Percentiles rank a stretch among this genome's conserved stretches.
phyloP scores from a whole-genome alignment of 75 land plant species.

The Larix kaempferi region DNA sequence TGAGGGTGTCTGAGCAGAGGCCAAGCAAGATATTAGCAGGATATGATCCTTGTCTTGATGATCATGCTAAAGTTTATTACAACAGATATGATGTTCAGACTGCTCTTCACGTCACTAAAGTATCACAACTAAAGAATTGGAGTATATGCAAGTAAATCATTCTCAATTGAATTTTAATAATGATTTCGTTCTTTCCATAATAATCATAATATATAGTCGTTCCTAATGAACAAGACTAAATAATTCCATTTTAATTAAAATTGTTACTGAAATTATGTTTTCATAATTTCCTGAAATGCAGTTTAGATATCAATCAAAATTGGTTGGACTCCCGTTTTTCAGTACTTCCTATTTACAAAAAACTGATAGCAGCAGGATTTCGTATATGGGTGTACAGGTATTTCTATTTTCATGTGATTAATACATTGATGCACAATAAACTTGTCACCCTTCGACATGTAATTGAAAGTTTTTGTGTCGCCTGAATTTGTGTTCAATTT shows the following conservation, averaged over 20 bases:
- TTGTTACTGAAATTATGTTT: not conserved
- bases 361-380: slow-evolving; percentile 56
- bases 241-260: not conserved
- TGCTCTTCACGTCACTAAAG: slow-evolving; percentile 55
- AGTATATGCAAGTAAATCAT: slow-evolving; percentile 59
- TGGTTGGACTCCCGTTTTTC: slow-evolving; percentile 24
- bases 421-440: not conserved
- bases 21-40: too few species aligned
- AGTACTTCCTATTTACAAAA: slow-evolving; percentile 46
- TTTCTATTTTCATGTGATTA: not conserved
- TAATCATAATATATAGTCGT: too few species aligned
- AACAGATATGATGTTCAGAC: slow-evolving; percentile 53
- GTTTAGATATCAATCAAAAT: not conserved
- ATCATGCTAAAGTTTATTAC: slow-evolving; percentile 42
- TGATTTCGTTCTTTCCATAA: too few species aligned
- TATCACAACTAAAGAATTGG: slow-evolving; percentile 45
- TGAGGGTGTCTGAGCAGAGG: too few species aligned
- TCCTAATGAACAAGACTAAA: not conserved
- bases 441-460: not conserved
- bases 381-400: slow-evolving; percentile 71
- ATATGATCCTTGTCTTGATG: slow-evolving; percentile 54
- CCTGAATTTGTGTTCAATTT: not conserved
- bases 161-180: not conserved
- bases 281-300: not conserved
- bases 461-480: not conserved